A percentile compares a stretch with the other conserved stretches of the same genome.
Evolutionary conservation across 1,284 basidiomycete genomes (phyloP).

Genomic region (Cutaneotrichosporon sp.): DNA sequence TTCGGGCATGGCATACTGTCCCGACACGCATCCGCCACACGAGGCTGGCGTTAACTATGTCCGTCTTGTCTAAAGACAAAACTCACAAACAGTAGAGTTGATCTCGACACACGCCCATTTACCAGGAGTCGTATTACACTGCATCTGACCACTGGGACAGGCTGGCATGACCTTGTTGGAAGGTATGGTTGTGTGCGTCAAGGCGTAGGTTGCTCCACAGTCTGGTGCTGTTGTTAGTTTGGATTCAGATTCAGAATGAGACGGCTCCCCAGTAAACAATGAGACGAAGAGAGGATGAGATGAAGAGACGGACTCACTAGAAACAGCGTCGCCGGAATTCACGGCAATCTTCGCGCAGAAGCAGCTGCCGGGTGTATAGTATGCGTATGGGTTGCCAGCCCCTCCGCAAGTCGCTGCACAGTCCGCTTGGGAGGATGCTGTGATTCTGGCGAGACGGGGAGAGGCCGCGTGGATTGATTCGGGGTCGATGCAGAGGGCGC

Average conservation of each 20-base stretch:
- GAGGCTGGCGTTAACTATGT: not conserved
- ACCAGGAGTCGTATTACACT: not conserved
- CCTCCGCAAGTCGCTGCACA: not conserved
- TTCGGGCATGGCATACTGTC: not conserved
- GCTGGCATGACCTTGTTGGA: not conserved
- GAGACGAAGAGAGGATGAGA: not conserved
- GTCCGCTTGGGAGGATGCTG: not conserved
- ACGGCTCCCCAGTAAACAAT: too few relatives aligned
- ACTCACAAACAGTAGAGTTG: not conserved
- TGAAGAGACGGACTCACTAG: not conserved
- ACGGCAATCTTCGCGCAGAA: not conserved
- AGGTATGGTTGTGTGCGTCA: too few relatives aligned
- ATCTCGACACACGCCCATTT: not conserved
- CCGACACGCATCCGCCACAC: conserved; percentile 1
- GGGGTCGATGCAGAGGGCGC: not conserved
- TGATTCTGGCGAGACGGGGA: not conserved
- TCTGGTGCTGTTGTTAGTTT: too few relatives aligned
- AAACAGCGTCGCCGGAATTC: not conserved
- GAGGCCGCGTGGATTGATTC: not conserved
- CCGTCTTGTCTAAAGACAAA: too few relatives aligned
- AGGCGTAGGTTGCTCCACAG: too few relatives aligned
- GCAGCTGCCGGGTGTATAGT: not conserved
- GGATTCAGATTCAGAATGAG: too few relatives aligned
- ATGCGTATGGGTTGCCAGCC: not conserved
- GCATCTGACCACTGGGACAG: not conserved